Evolutionary conservation across 257 asterid genomes (phyloP).

Genomic region (Jaltomata sinuosa): DNA sequence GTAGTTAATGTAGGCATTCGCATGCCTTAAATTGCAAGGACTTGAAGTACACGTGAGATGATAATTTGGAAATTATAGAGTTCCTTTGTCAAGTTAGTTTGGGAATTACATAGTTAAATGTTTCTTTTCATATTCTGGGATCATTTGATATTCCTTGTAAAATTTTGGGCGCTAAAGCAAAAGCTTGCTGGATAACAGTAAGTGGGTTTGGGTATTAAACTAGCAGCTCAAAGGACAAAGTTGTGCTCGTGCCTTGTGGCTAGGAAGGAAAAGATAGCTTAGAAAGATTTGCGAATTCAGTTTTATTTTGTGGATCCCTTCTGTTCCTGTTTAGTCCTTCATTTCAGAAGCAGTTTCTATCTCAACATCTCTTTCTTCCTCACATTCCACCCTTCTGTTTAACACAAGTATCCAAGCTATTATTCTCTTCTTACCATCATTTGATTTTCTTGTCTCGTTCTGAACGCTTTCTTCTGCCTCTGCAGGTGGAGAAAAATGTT

Average conservation of each 20-base stretch:
- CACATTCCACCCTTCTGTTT: neutral
- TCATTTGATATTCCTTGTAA: neutral
- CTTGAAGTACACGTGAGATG: neutral
- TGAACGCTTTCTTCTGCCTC: neutral
- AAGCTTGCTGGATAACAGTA: neutral
- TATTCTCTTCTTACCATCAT: neutral
- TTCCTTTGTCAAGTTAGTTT: neutral
- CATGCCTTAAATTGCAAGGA: neutral
- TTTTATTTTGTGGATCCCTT: neutral
- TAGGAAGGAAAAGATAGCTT: neutral
- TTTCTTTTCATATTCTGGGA: neutral
- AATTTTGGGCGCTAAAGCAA: neutral
- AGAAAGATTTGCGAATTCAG: neutral
- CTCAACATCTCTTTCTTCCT: neutral
- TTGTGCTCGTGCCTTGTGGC: neutral
- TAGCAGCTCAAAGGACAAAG: neutral
- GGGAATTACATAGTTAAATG: neutral
- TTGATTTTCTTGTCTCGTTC: neutral
- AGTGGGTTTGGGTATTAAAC: neutral
- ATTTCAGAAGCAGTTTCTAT: neutral
- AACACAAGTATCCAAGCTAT: too few relatives aligned
- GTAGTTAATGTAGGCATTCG: neutral
- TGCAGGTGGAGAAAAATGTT: constrained; percentile 80
- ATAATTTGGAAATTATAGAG: neutral
- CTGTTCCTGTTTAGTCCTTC: neutral